These are phyloP conservation scores for Diospyros kaki DNA, from an alignment of 148 eudicot species.

Conservation along the genomic window DNA sequence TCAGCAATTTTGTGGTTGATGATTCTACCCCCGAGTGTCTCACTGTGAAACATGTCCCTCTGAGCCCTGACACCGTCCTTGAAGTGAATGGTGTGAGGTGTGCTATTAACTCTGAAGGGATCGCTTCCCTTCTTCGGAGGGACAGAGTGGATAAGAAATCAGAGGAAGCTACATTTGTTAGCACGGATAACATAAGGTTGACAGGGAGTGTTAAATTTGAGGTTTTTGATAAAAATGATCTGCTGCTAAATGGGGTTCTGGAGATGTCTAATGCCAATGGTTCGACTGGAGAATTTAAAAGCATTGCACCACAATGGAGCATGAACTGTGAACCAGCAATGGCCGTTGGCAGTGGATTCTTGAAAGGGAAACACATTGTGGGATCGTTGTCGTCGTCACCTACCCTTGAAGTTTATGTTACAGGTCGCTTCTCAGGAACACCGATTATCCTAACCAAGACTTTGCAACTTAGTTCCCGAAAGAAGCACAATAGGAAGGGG, in stretches of 20 bases:
- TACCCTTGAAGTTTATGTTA: constrained; percentile 57
- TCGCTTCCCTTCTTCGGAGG: constrained; percentile 34
- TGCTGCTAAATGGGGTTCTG: constrained; percentile 51
- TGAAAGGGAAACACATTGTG: constrained; percentile 50
- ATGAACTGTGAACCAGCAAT: constrained; percentile 54
- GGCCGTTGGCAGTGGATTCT: constrained; percentile 31
- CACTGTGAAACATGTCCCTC: constrained; percentile 46
- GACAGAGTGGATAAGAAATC: constrained; percentile 52
- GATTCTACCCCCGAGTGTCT: constrained; percentile 48
- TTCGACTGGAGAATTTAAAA: constrained; percentile 31
- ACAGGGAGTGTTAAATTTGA: constrained; percentile 67
- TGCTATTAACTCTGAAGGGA: constrained; percentile 35
- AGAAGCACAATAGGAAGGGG: constrained; percentile 45
- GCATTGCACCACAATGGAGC: constrained; percentile 33
- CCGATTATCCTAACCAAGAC: constrained; percentile 61
- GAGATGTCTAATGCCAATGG: constrained; percentile 45
- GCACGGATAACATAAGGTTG: constrained; percentile 50
- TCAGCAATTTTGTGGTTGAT: constrained; percentile 55
- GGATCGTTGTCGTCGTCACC: constrained; percentile 36
- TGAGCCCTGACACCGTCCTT: constrained; percentile 47
- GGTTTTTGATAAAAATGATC: constrained; percentile 48
- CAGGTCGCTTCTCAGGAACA: constrained; percentile 54
- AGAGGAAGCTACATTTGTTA: constrained; percentile 54
- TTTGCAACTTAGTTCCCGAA: constrained; percentile 45
- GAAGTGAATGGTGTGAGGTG: constrained; percentile 55